These are phyloP conservation scores for Yarrowia yakushimensis DNA, from an alignment of 805 yeast species.

Conservation along the genomic window DNA sequence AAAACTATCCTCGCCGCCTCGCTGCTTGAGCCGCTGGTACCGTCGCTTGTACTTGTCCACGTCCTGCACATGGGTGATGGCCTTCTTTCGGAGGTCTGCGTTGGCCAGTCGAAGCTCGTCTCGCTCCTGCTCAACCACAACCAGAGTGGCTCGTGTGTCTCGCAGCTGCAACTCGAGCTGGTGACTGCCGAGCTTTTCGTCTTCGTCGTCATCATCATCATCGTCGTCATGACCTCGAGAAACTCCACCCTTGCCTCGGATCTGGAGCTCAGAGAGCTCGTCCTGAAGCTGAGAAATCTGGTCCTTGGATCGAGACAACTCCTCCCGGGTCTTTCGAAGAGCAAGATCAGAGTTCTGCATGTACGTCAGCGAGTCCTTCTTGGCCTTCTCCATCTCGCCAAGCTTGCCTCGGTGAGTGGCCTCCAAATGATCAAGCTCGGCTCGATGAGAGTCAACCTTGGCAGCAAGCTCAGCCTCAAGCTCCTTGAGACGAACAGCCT, in stretches of 20 bases:
- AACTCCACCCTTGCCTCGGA: slow-evolving; percentile 37
- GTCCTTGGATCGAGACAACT: slow-evolving; percentile 58
- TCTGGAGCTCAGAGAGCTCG: slow-evolving; percentile 66
- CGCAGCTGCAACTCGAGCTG: slow-evolving; percentile 73
- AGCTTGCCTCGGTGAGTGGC: slow-evolving; percentile 36
- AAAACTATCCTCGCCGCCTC: slow-evolving; percentile 26
- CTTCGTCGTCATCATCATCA: slow-evolving; percentile 35
- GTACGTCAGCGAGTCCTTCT: slow-evolving; percentile 65
- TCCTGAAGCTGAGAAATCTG: slow-evolving; percentile 52
- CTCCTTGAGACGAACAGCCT: slow-evolving; percentile 27
- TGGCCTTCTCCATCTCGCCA: slow-evolving; percentile 56
- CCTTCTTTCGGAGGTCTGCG: slow-evolving; percentile 37
- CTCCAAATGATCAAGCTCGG: slow-evolving; percentile 43
- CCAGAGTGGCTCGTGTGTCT: slow-evolving; percentile 80
- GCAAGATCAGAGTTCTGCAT: slow-evolving; percentile 75
- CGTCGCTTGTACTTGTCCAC: slow-evolving; percentile 27
- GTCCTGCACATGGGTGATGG: slow-evolving; percentile 32
- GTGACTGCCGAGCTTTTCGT: slow-evolving; percentile 37
- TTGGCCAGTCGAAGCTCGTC: slow-evolving; percentile 52
- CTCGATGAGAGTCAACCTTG: slow-evolving; percentile 28
- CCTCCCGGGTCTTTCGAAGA: slow-evolving; percentile 67
- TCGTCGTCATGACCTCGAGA: slow-evolving; percentile 34
- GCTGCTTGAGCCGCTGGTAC: slow-evolving; percentile 23
- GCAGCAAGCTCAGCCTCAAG: slow-evolving; percentile 27
- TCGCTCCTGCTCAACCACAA: slow-evolving; percentile 76